Conservation (phyloP, 2,329 filamentous ascomycete genomes). For the Pseudofabraea citricarpa region DNA sequence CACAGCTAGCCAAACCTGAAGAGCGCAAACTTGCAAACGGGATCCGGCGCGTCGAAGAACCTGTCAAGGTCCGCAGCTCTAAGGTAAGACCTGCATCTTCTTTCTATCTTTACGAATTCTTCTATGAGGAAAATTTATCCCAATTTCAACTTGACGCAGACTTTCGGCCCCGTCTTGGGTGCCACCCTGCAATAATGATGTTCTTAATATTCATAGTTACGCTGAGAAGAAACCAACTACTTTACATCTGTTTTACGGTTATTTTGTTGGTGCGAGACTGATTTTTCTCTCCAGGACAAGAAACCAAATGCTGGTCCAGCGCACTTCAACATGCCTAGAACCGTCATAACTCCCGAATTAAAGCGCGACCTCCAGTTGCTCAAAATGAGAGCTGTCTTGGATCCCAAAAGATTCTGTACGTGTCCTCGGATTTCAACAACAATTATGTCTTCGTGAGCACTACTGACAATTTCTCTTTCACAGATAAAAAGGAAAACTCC, state of each 20-base stretch:
- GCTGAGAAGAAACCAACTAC: constrained; percentile 44
- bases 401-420: constrained; percentile 60
- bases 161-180: constrained; percentile 73
- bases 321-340: constrained; percentile 87
- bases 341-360: constrained; percentile 75
- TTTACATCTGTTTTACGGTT: constrained; percentile 1
- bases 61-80: constrained; percentile 40
- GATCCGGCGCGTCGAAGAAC: constrained; percentile 49
- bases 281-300: constrained; percentile 21
- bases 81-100: constrained; percentile 40
- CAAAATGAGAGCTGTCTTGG: constrained; percentile 82
- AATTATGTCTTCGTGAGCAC: no score
- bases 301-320: constrained; percentile 68
- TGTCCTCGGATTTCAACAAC: no score
- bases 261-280: constrained; percentile 15
- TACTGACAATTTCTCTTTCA: not conserved
- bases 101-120: constrained; percentile 9
- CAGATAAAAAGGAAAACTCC: constrained; percentile 59
- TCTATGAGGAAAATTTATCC: constrained; percentile 75
- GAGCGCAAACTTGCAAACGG: constrained; percentile 41
- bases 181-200: constrained; percentile 67
- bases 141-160: constrained; percentile 69
- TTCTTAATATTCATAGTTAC: constrained; percentile 62
- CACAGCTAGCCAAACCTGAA: constrained; percentile 42
- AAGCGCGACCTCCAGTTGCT: constrained; percentile 87